phyloP scores from a whole-genome alignment of 306 rosid species.

The Malus domestica region ASM211411v1 NC_041800.1:16858001-16858500 shows the following conservation, averaged over 20 bases:
- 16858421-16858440: no score
- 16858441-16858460: no score
- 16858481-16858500: background rate
- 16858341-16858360: background rate
- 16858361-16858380: no score
- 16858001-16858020: conserved; percentile 15
- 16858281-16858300: conserved; percentile 63
- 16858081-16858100: background rate
- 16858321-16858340: conserved; percentile 43
- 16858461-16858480: background rate
- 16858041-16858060: no score
- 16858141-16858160: background rate
- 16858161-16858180: background rate
- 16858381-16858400: no score
- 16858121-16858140: background rate
- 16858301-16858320: conserved; percentile 81
- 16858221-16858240: conserved; percentile 54
- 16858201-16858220: conserved; percentile 79
- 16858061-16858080: background rate
- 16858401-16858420: no score
- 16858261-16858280: conserved; percentile 66
- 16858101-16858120: background rate
- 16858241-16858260: conserved; percentile 73
- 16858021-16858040: background rate
- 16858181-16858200: background rate